A percentile compares a stretch with the other conserved stretches of the same genome.
Conservation (phyloP, 352 stramenopile genomes). For the Phytophthora fragariaefolia region DNA sequence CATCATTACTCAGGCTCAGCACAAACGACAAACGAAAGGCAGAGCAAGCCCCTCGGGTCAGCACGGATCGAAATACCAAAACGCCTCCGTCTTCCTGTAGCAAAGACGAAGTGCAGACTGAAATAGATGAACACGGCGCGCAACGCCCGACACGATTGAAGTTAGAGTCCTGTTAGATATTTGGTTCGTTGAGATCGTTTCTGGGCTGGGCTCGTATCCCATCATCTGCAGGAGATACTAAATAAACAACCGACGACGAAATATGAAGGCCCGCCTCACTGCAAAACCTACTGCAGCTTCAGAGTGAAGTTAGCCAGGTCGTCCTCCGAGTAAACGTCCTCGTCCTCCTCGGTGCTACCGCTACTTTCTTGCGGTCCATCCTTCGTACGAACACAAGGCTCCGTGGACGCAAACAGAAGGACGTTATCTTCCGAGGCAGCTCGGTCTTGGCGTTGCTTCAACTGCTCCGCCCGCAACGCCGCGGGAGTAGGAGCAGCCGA, state of each 20-base stretch:
- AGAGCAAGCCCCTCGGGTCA: not conserved
- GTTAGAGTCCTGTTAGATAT: constrained; percentile 15
- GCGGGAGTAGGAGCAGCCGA: constrained; percentile 23
- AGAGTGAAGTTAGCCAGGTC: constrained; percentile 84
- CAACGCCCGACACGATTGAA: constrained; percentile 6
- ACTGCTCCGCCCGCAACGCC: constrained; percentile 17
- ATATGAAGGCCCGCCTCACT: constrained; percentile 13
- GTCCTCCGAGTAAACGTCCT: constrained; percentile 61
- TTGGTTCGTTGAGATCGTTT: constrained; percentile 10
- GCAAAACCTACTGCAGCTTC: constrained; percentile 38
- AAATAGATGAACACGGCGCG: constrained; percentile 24
- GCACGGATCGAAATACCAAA: constrained; percentile 23
- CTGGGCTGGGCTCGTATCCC: constrained; percentile 6
- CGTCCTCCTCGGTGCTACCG: constrained; percentile 45
- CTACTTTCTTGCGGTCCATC: constrained; percentile 37
- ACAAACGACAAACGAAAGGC: not conserved
- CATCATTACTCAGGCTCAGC: constrained; percentile 8
- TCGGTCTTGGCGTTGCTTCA: constrained; percentile 48
- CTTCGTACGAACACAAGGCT: constrained; percentile 25
- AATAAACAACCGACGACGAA: constrained; percentile 37
- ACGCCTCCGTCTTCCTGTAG: constrained; percentile 7
- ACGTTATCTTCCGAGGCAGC: constrained; percentile 66
- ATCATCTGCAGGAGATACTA: constrained; percentile 21
- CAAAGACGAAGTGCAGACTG: constrained; percentile 9
- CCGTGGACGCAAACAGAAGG: constrained; percentile 25